Conservation (phyloP, 2,329 filamentous ascomycete species). For the Purpureocillium takamizusanense region DNA sequence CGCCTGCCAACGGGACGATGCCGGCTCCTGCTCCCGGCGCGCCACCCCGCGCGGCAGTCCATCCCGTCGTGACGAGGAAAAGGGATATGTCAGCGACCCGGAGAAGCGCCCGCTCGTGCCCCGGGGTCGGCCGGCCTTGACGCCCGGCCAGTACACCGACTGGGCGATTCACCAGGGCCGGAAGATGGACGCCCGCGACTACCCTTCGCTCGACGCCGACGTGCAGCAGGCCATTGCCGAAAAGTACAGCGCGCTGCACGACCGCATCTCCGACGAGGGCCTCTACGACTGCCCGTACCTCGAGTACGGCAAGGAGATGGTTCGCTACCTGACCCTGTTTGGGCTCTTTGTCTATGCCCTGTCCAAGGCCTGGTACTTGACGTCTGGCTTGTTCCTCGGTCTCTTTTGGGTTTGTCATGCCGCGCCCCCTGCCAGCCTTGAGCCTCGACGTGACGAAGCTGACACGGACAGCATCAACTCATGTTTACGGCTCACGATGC, state of each 20-base stretch:
- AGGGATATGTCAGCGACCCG: background rate
- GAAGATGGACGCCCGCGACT: slow-evolving; percentile 25
- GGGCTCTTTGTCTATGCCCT: slow-evolving; percentile 35
- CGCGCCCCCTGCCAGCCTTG: background rate
- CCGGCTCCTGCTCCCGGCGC: background rate
- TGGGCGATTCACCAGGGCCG: slow-evolving; percentile 23
- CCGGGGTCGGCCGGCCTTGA: background rate
- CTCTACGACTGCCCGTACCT: slow-evolving; percentile 50
- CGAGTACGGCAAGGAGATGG: slow-evolving; percentile 48
- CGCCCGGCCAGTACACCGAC: slow-evolving; percentile 20
- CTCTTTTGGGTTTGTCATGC: slow-evolving; percentile 44
- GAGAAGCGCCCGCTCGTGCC: background rate
- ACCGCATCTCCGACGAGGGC: slow-evolving; percentile 43
- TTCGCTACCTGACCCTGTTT: slow-evolving; percentile 46
- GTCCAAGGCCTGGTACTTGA: slow-evolving; percentile 43
- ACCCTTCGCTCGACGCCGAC: slow-evolving; percentile 43
- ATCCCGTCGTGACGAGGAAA: background rate
- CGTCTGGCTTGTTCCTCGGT: slow-evolving; percentile 50
- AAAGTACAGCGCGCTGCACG: slow-evolving; percentile 48
- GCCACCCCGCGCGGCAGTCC: slow-evolving; percentile 1
- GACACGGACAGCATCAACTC: slow-evolving; percentile 47
- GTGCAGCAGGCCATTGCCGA: slow-evolving; percentile 45
- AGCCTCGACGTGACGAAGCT: slow-evolving; percentile 1
- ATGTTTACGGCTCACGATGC: slow-evolving; percentile 62
- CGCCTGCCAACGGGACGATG: background rate